Percentiles rank a stretch among this genome's conserved stretches.
Conservation (phyloP, 2,329 filamentous ascomycete species). For the Penicillium digitatum region DNA sequence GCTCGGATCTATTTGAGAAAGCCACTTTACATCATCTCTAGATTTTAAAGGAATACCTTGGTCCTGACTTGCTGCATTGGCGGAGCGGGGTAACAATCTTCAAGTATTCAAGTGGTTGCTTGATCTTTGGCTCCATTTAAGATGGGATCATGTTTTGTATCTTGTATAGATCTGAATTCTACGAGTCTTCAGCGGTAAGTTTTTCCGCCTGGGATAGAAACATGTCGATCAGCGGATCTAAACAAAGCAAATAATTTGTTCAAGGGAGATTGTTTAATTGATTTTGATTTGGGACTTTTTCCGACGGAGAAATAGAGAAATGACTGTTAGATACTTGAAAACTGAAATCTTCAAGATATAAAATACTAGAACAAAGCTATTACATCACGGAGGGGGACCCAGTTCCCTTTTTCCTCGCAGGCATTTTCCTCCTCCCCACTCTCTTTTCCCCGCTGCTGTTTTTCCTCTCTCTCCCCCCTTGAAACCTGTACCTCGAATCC, state of each 20-base stretch:
- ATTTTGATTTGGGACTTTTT: not conserved
- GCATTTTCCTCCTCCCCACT: constrained; percentile 16
- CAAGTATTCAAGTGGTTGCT: not conserved
- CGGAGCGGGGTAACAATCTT: not conserved
- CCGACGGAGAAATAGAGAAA: not conserved
- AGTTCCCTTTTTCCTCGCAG: constrained; percentile 5
- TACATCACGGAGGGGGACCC: constrained; percentile 16
- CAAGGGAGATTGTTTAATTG: not conserved
- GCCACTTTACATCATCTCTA: constrained; percentile 11
- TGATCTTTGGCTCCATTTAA: not conserved
- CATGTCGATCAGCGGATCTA: not conserved
- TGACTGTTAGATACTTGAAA: not conserved
- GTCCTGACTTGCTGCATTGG: not conserved
- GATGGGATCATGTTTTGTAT: not conserved
- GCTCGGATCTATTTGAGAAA: constrained; percentile 9
- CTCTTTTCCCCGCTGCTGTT: constrained; percentile 12
- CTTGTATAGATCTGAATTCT: not conserved
- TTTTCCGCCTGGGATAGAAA: not conserved
- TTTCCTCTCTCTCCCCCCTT: constrained; percentile 4
- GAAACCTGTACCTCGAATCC: not conserved
- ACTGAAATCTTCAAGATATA: no score
- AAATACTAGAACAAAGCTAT: not conserved
- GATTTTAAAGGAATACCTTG: not conserved
- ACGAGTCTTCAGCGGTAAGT: not conserved
- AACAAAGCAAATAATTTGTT: not conserved